A percentile compares a stretch with the other conserved stretches of the same genome.
phyloP scores from a whole-genome alignment of 352 stramenopile species.

The Aphanomyces invadans region DNA sequence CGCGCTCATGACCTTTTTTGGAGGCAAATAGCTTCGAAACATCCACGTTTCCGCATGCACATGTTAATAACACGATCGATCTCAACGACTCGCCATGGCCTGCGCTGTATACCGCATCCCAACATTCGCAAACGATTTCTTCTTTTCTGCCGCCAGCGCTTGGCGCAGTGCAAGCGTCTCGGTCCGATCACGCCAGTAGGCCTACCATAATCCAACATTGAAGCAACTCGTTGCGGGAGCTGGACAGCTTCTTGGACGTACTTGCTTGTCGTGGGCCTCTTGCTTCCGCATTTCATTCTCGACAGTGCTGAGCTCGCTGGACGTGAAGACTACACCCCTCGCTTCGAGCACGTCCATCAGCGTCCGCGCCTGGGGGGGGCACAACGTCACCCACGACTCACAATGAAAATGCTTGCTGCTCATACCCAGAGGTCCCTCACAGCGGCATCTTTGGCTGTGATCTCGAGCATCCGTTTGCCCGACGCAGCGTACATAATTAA shows the following conservation, averaged over 20 bases:
- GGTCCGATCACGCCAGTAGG: slow-evolving; percentile 16
- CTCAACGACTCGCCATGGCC: slow-evolving; percentile 18
- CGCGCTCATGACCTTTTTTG: slow-evolving; percentile 24
- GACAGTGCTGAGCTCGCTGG: neutral
- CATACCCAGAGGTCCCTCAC: slow-evolving; percentile 19
- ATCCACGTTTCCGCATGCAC: neutral
- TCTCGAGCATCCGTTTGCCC: slow-evolving; percentile 10
- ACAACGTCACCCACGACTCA: neutral
- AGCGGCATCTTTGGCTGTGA: neutral
- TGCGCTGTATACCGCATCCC: slow-evolving; percentile 19
- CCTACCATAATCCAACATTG: neutral
- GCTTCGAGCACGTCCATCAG: slow-evolving; percentile 9
- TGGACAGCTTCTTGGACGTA: neutral
- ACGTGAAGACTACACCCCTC: neutral
- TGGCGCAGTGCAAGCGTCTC: neutral
- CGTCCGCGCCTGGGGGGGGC: slow-evolving; percentile 5
- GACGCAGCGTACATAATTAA: slow-evolving; percentile 1
- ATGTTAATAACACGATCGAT: too few relatives aligned
- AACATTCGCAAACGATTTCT: slow-evolving; percentile 19
- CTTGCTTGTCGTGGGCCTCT: slow-evolving; percentile 15
- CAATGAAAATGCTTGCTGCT: neutral
- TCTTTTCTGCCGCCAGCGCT: slow-evolving; percentile 8
- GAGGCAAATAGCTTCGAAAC: neutral
- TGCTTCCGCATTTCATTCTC: slow-evolving; percentile 15
- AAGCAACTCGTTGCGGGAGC: neutral